These are phyloP conservation scores for Gliomastix tumulicola DNA, from an alignment of 2,329 filamentous ascomycete species.

Conservation along the genomic window DNA sequence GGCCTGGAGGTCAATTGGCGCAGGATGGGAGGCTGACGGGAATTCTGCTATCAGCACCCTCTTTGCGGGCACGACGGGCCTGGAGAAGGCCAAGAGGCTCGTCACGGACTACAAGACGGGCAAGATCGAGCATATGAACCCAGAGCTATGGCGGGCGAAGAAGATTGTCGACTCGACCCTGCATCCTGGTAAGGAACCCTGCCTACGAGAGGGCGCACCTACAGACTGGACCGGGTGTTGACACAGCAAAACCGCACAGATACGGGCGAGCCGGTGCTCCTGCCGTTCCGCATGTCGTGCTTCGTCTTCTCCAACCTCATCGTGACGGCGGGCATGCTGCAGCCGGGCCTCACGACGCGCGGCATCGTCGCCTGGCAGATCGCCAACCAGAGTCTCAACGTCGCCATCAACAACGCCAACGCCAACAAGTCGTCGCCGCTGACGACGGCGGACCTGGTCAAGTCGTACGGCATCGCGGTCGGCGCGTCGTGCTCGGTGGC, in stretches of 20 bases:
- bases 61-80: constrained; percentile 67
- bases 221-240: not conserved
- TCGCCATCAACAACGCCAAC: constrained; percentile 95
- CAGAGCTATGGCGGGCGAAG: constrained; percentile 90
- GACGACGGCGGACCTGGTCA: constrained; percentile 68
- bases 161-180: constrained; percentile 95
- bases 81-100: constrained; percentile 80
- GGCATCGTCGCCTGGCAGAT: constrained; percentile 94
- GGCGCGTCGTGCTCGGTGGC: constrained; percentile 91
- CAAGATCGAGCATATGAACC: constrained; percentile 71
- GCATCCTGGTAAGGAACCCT: constrained; percentile 70
- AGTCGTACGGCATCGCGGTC: constrained; percentile 90
- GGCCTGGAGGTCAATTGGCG: constrained; percentile 1
- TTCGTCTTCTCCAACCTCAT: constrained; percentile 91
- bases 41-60: constrained; percentile 58
- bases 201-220: not conserved
- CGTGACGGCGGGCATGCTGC: constrained; percentile 95
- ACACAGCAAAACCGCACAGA: constrained; percentile 53
- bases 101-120: constrained; percentile 84
- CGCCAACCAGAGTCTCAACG: constrained; percentile 94
- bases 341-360: constrained; percentile 72
- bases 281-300: constrained; percentile 96
- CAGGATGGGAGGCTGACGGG: not conserved
- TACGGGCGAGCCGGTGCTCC: constrained; percentile 82
- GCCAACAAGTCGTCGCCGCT: constrained; percentile 95